Base-by-base conservation (phyloP, 2,329 filamentous ascomycete genomes). In the Cercospora sp. region DNA sequence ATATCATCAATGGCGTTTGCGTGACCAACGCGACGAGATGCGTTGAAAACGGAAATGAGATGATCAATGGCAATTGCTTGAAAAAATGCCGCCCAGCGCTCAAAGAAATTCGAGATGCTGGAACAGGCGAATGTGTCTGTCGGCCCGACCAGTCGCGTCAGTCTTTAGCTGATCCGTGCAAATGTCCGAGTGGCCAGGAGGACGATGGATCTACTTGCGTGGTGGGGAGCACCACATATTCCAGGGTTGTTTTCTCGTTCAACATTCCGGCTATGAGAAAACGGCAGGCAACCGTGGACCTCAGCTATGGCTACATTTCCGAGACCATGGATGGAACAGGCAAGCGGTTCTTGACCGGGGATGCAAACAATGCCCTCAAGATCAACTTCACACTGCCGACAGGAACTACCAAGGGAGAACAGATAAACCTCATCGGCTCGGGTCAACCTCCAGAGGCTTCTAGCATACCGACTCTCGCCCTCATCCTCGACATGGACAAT, bases 301-400 rank as follows among this genome's bases (percentile, higher is more conserved):
- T 60, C 18, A 33, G 58, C 28, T 60, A 60, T 23, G 58, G 58
- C 58, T 60, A 60, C 31, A 18, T 60, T 5, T 60, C 58, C 1
- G 30, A 33, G 28, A 33, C 20, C 31, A 23, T 60, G 13, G 28
- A 33, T 20, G 31, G 12, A 20, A 40, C 58, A 23, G 58, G 58
- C 13, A 33, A 60, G 31, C 58, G 58, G 2, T 36, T 33, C 58
- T 13, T 60, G 30, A 60, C 58, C 9, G 20, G 20, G 4, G 58
- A 60, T 23, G 16, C 13, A 2, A 36, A n/a, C 13, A 60, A 42
- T 60, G 58, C 58, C 4, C 20, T 60, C 12, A 36, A 60, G 10
- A 12, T 60, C n/a, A 36, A 33, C 8, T 36, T 60, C 5, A 31
- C 33, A 8, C 20, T 60, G 30, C 30, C 58, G 8, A 7, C 48